Evolutionary conservation across 2,329 filamentous ascomycete species (phyloP), one percentile per base, ranked within the genome.

Genomic region (Talaromyces verruculosus): DNA sequence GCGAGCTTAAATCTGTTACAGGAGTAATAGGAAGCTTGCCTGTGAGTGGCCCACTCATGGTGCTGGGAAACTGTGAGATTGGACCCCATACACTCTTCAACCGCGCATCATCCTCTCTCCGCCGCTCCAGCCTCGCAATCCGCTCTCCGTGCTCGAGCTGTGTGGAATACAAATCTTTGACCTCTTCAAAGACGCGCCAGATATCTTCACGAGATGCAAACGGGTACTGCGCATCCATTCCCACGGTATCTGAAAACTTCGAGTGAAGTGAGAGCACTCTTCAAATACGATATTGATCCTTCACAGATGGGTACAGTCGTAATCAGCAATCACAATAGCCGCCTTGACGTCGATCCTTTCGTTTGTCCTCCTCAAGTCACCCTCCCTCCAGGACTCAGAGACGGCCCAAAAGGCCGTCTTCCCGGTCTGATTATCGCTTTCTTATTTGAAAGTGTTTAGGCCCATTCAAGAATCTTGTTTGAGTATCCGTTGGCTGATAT

Each of bases 31-130:
- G 55, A 51, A 39, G 75, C 87, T 78, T 80, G 96, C 94, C 92
- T 82, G 96, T 91, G 76, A 93, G 90, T 55, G 92, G 93, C 64
- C 91, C 91, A 71, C 90, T 89, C 66, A 96, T 78, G 45, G 93
- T 88, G 69, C 89, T 89, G n/a, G 94, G 93, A 75, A 97, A 97
- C 17, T 93, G 93, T 65, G 93, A 96, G 58, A 84, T 81, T 69
- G 90, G 89, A 59, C 87, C 87, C 95, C 95, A 99, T 65, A 96
- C 91, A 68, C 91, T 96, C 79, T 94, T 96, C 78, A 88, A 78
- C 69, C 84, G 82, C 65, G 84, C 83, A 78, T 89, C 87, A 70
- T 89, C 87, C 69, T 89, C 86, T 67, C 85, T 84, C 68, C 84
- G 83, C 66, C 86, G 82, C 75, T 90, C 88, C 67, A 90, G 76